Evolutionary conservation across 2,329 filamentous ascomycete species (phyloP).

Genomic region (Aspergillus tubingensis): DNA sequence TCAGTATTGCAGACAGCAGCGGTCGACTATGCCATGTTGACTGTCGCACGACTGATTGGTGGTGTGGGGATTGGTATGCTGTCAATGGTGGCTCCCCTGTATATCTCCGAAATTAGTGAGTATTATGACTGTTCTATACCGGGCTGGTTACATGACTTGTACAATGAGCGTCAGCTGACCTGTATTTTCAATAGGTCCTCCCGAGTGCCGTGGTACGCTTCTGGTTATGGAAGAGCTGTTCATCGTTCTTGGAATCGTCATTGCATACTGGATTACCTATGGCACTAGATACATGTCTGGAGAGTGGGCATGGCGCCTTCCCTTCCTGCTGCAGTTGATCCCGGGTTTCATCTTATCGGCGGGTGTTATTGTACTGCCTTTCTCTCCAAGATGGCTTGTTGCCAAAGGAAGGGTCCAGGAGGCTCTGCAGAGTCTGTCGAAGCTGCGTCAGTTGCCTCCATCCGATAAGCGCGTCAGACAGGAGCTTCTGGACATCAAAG

Average conservation of each 20-base stretch:
- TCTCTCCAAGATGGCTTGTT: slow-evolving; percentile 58
- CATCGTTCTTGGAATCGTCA: slow-evolving; percentile 45
- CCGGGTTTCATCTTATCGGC: slow-evolving; percentile 41
- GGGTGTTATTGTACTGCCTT: slow-evolving; percentile 52
- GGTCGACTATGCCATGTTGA: slow-evolving; percentile 54
- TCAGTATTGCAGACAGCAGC: slow-evolving; percentile 55
- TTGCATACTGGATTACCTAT: slow-evolving; percentile 48
- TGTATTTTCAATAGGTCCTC: slow-evolving; percentile 33
- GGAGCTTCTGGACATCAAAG: slow-evolving; percentile 54
- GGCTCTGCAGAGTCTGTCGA: slow-evolving; percentile 50
- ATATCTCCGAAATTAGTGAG: slow-evolving; percentile 54
- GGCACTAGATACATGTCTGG: slow-evolving; percentile 47
- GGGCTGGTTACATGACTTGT: not conserved
- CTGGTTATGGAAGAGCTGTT: slow-evolving; percentile 46
- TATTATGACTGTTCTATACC: not conserved
- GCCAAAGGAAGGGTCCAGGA: slow-evolving; percentile 52
- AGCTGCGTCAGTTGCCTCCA: slow-evolving; percentile 52
- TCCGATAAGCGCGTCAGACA: slow-evolving; percentile 54
- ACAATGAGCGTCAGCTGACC: not conserved
- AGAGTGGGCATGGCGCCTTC: slow-evolving; percentile 52
- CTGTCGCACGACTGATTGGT: slow-evolving; percentile 52
- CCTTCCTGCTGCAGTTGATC: slow-evolving; percentile 52
- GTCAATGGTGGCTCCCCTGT: slow-evolving; percentile 53
- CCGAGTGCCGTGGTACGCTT: slow-evolving; percentile 52
- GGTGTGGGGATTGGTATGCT: slow-evolving; percentile 56